Evolutionary conservation across 352 stramenopile genomes (phyloP).

Genomic region (Globisporangium orthogonon): DNA sequence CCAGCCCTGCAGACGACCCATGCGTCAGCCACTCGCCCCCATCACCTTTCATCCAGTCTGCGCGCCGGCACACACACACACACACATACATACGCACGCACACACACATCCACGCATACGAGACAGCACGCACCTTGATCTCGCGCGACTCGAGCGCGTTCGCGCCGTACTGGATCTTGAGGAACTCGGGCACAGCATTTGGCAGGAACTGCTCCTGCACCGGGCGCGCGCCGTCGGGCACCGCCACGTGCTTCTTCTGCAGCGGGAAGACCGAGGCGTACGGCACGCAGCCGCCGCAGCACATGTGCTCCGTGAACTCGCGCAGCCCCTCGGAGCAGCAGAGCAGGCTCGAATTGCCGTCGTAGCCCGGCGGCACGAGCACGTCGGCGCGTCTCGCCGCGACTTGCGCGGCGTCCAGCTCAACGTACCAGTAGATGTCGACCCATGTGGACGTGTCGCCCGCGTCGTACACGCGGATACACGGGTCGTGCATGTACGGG

Average conservation of each 20-base stretch:
- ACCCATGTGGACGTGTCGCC: slow-evolving; percentile 58
- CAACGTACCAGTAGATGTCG: slow-evolving; percentile 81
- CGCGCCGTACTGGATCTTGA: slow-evolving; percentile 64
- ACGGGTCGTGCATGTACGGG: slow-evolving; percentile 62
- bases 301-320: slow-evolving; percentile 62
- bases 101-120: slow-evolving; percentile 1
- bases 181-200: slow-evolving; percentile 43
- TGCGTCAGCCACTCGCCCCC: no score
- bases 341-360: slow-evolving; percentile 54
- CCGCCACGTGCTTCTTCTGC: slow-evolving; percentile 30
- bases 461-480: slow-evolving; percentile 67
- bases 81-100: no score
- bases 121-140: slow-evolving; percentile 53
- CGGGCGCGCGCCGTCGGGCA: slow-evolving; percentile 35
- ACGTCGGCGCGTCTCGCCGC: slow-evolving; percentile 34
- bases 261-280: slow-evolving; percentile 56
- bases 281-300: slow-evolving; percentile 66
- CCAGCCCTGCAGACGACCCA: slow-evolving; percentile 39
- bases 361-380: slow-evolving; percentile 50
- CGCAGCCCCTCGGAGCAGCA: slow-evolving; percentile 69
- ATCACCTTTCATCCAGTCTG: no score
- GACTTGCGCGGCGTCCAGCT: slow-evolving; percentile 41
- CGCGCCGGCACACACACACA: no score
- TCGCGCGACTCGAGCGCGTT: slow-evolving; percentile 47
- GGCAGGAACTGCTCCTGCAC: slow-evolving; percentile 55